Evolutionary conservation across 331 rosid species (phyloP), one percentile per base, ranked within the genome.

Genomic region (Malus hybrid): DNA sequence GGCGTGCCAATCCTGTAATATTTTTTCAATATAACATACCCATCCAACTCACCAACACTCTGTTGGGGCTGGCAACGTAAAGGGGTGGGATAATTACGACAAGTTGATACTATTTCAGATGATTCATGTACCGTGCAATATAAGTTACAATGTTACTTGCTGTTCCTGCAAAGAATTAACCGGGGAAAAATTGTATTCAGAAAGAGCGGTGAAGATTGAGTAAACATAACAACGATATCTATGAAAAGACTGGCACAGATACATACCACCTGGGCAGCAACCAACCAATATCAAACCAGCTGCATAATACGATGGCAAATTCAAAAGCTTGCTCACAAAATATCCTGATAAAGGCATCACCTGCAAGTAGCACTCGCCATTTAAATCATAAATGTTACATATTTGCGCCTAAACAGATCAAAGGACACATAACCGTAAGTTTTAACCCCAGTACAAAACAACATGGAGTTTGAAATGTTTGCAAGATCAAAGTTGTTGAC

Each of bases 91-190:
- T 2, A 36, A 53, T 6, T 26, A 48, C 61, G 15, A 26, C 63
- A 70, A 10, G 63, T 60, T 32, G 20, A 48, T 32, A 22, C 28
- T 48, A 48, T 30, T 14, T 63, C 12, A 18, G 48, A 32, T 56
- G 62, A 33, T 75, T 81, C 67, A 65, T 61, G 69, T 89, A 91
- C 98, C 97, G 87, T 75, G 97, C 93, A 81, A 93, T 90, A 74
- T 89, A 91, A 3, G 98, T 89, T 26, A 93, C 93, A 60, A 93
- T 84, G 75, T 93, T 93, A 75, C 98, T 93, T 28, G 98, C 93
- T 3, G 97, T 91, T 75, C 97, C 97, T 93, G 96, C 85, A 89
- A 82, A 55, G 79, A 74, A 74, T 13, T 2, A 76, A 77, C 52
- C 22, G 55, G 50, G 30, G 70, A 63, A 44, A 70, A 13, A 19